Evolutionary conservation across 2,329 filamentous ascomycete genomes (phyloP).

Genomic region (Colletotrichum aenigma): DNA sequence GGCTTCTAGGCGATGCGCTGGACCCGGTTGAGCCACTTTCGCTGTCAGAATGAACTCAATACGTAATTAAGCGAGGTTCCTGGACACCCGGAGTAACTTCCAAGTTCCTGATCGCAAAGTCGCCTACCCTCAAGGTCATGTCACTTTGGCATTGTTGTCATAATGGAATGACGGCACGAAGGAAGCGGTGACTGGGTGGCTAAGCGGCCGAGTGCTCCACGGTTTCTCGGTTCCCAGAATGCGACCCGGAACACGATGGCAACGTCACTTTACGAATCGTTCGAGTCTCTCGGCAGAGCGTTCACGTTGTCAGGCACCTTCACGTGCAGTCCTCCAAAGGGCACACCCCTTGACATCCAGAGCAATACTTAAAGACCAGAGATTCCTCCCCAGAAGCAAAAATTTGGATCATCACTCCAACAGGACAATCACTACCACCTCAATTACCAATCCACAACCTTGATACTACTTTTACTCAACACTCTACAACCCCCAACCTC

Average conservation of each 20-base stretch:
- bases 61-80: not conserved
- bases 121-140: not conserved
- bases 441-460: not conserved
- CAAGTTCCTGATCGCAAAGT: not conserved
- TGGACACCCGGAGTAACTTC: not conserved
- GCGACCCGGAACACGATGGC: not conserved
- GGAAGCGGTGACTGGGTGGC: not conserved
- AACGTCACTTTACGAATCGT: slow-evolving; percentile 5
- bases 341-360: not conserved
- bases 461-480: not conserved
- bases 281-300: not conserved
- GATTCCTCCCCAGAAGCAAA: not conserved
- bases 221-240: not conserved
- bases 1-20: not conserved
- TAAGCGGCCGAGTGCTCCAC: not conserved
- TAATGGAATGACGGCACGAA: not conserved
- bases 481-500: slow-evolving; percentile 7
- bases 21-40: not conserved
- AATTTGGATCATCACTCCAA: not conserved
- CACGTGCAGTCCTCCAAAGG: not conserved
- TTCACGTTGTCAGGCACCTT: not conserved
- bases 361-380: not conserved
- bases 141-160: not conserved
- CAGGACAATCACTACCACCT: not conserved
- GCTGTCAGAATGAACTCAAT: not conserved